Conservation (phyloP, 805 yeast species). For the Isabelozyma rhagii region DNA sequence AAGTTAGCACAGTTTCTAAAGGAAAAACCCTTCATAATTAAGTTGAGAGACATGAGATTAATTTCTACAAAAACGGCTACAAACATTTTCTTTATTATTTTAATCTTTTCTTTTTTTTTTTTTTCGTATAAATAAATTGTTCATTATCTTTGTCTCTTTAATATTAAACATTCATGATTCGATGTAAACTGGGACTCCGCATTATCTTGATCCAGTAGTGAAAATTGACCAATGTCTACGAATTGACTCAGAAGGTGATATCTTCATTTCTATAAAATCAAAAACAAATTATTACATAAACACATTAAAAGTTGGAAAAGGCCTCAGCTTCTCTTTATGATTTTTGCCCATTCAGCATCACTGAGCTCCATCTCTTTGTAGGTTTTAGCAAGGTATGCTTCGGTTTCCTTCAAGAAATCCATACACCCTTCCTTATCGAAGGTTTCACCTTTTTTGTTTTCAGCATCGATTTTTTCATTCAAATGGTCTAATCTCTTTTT, state of each 20-base stretch:
- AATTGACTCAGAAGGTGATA: neutral
- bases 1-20: neutral
- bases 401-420: constrained; percentile 17
- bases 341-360: constrained; percentile 12
- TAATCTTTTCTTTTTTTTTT: neutral
- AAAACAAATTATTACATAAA: neutral
- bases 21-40: neutral
- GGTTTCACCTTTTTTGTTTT: constrained; percentile 8
- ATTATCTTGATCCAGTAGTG: no score
- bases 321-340: neutral
- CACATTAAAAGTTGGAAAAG: neutral
- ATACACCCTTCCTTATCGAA: constrained; percentile 25
- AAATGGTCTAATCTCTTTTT: constrained; percentile 21
- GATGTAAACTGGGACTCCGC: no score
- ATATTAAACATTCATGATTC: no score
- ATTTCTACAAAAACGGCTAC: neutral
- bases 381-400: constrained; percentile 18
- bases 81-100: neutral
- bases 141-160: neutral
- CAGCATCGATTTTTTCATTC: constrained; percentile 8
- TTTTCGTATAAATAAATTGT: neutral
- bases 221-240: no score
- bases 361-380: constrained; percentile 24
- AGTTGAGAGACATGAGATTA: neutral
- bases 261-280: neutral